Percentiles rank a stretch among this genome's conserved stretches.
phyloP scores from a whole-genome alignment of 225 moss, liverwort and hornwort species.

The Pseudoscleropodium purum region DNA sequence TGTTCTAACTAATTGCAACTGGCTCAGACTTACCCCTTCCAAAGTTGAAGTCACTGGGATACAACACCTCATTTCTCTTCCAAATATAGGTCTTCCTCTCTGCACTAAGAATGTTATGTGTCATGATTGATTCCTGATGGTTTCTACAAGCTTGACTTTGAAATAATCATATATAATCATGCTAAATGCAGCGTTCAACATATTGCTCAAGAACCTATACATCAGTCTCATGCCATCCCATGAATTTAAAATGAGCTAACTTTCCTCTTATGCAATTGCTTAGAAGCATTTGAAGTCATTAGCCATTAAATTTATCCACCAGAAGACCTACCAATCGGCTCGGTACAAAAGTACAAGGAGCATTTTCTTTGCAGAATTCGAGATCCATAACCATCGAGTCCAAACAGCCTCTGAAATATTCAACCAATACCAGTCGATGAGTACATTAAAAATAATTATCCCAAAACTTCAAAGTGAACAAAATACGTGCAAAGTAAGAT shows the following conservation, averaged over 20 bases:
- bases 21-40: background rate
- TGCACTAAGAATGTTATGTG: too few relatives aligned
- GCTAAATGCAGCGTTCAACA: too few relatives aligned
- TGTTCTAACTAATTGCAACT: background rate
- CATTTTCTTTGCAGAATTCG: background rate
- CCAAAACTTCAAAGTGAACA: background rate
- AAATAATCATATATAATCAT: background rate
- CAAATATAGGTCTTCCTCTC: too few relatives aligned
- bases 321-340: background rate
- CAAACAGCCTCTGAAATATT: background rate
- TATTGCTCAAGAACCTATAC: too few relatives aligned
- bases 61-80: too few relatives aligned
- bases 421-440: background rate
- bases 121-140: background rate
- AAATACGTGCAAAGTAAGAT: background rate
- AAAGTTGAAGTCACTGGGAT: too few relatives aligned
- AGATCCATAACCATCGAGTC: background rate
- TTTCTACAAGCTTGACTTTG: background rate
- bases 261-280: too few relatives aligned
- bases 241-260: background rate
- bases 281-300: background rate
- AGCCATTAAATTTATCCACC: background rate
- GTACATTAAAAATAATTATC: background rate
- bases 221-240: too few relatives aligned
- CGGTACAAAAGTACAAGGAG: too few relatives aligned